Evolutionary conservation across 805 yeast species (phyloP).

Genomic region (Ogataea trehaloabstinens): DNA sequence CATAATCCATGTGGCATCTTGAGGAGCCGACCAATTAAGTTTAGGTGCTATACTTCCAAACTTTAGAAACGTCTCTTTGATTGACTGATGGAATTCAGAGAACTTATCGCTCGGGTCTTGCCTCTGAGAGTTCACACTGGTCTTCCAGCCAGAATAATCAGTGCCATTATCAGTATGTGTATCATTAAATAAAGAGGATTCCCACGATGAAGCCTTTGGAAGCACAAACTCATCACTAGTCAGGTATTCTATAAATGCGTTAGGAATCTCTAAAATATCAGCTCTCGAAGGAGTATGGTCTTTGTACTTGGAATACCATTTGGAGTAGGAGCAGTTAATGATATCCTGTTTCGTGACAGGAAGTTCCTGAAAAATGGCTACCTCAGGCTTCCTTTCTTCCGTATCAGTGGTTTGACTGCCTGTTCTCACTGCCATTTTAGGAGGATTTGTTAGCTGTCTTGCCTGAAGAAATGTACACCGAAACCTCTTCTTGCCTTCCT

Average conservation of each 20-base stretch:
- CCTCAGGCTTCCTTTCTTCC: conserved; percentile 1
- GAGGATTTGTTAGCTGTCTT: too few species aligned
- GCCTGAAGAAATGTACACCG: too few species aligned
- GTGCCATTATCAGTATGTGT: conserved; percentile 43
- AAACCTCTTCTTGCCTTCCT: too few species aligned
- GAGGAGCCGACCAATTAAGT: conserved; percentile 96
- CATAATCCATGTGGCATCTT: conserved; percentile 90
- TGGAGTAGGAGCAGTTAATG: conserved; percentile 51
- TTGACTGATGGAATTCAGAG: conserved; percentile 54
- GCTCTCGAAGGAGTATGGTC: conserved; percentile 46
- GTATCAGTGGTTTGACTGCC: conserved; percentile 2
- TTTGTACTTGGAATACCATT: conserved; percentile 58
- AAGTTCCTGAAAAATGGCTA: conserved; percentile 24
- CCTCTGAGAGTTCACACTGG: conserved; percentile 19
- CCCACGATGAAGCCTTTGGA: conserved; percentile 44
- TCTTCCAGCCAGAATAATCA: conserved; percentile 75
- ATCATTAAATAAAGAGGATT: conserved; percentile 31
- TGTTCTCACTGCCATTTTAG: conserved; percentile 1
- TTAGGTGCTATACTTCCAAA: conserved; percentile 77
- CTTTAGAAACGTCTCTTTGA: conserved; percentile 44
- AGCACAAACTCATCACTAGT: conserved; percentile 66
- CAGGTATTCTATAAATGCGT: conserved; percentile 56
- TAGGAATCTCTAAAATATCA: conserved; percentile 57
- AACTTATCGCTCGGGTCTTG: conserved; percentile 51
- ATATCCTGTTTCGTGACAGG: conserved; percentile 39